Percentiles rank a stretch among this genome's conserved stretches.
These are phyloP conservation scores for Hibiscus mutabilis DNA, from an alignment of 345 rosid genomes.

Conservation along the genomic window DNA sequence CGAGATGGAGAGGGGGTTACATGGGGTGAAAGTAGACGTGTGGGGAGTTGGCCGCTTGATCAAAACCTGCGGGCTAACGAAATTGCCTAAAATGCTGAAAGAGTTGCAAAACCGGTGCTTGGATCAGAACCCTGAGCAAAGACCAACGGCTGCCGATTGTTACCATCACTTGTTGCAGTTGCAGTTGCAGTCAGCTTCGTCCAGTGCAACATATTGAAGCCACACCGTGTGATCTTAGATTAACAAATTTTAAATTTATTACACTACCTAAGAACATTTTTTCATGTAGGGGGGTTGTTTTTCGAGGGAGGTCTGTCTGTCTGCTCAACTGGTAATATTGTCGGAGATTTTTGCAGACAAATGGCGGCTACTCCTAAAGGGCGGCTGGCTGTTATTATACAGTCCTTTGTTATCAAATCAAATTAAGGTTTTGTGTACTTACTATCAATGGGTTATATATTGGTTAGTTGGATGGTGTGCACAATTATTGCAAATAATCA, in stretches of 20 bases:
- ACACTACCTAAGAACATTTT: no score
- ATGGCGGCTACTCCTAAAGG: conserved; percentile 19
- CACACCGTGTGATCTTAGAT: background rate
- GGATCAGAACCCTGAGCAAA: conserved; percentile 82
- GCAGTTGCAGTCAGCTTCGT: conserved; percentile 61
- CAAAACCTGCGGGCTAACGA: conserved; percentile 59
- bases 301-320: background rate
- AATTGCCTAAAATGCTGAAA: conserved; percentile 63
- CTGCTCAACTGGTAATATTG: background rate
- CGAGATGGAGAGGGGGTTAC: conserved; percentile 89
- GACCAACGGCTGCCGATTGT: conserved; percentile 97
- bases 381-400: conserved; percentile 7
- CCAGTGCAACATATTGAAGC: conserved; percentile 29
- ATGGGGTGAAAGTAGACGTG: conserved; percentile 92
- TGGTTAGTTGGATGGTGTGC: no score
- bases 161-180: conserved; percentile 82
- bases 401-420: conserved; percentile 15
- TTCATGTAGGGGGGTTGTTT: no score
- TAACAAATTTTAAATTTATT: no score
- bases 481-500: no score
- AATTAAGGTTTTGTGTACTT: background rate
- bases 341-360: background rate
- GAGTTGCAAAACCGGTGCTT: conserved; percentile 79
- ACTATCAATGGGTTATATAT: no score
- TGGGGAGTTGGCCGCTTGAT: conserved; percentile 89